phyloP scores from a whole-genome alignment of 148 eudicot species.

The Dianthus caryophyllus region DNA sequence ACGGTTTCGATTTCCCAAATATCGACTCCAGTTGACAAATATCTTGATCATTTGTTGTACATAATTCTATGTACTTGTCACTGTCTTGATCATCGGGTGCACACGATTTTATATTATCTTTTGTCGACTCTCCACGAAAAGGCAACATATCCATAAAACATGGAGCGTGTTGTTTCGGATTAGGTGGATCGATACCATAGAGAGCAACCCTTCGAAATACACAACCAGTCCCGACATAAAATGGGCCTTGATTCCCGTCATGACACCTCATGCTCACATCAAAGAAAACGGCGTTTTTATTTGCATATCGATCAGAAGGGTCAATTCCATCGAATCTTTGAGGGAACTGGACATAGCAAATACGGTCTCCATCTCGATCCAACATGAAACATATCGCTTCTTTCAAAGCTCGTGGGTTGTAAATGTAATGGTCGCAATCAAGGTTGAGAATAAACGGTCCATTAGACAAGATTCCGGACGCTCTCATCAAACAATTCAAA shows the following conservation, averaged over 20 bases:
- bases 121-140: too few relatives aligned
- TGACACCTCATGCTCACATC: conserved; percentile 93
- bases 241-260: conserved; percentile 96
- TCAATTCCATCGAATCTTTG: conserved; percentile 94
- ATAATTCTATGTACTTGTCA: background rate
- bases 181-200: conserved; percentile 90
- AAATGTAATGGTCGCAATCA: conserved; percentile 93
- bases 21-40: background rate
- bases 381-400: conserved; percentile 91
- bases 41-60: background rate
- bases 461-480: conserved; percentile 84
- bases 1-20: background rate
- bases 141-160: background rate
- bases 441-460: conserved; percentile 88
- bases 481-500: conserved; percentile 63
- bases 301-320: conserved; percentile 83
- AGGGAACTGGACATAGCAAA: conserved; percentile 89
- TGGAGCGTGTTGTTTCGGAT: conserved; percentile 32
- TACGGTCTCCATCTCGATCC: conserved; percentile 89
- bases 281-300: conserved; percentile 83
- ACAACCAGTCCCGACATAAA: conserved; percentile 89
- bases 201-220: conserved; percentile 86
- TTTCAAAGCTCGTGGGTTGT: conserved; percentile 77
- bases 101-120: background rate
- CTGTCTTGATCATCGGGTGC: too few relatives aligned